These are phyloP conservation scores for Leersia perrieri DNA, from an alignment of 176 grass and related monocot species.

Conservation along the genomic window DNA sequence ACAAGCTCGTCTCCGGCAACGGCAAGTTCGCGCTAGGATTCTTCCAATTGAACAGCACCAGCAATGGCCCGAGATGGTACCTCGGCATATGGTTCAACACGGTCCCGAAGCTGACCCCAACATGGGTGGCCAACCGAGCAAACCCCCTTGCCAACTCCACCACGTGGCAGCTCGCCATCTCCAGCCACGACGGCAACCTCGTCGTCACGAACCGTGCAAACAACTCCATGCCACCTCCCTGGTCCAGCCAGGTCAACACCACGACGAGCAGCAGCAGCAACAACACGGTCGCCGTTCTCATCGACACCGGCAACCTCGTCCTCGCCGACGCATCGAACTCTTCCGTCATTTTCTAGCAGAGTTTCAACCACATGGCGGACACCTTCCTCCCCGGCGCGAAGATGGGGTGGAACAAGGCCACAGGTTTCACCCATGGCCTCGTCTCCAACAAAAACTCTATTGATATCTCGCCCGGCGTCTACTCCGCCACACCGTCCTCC, in stretches of 20 bases:
- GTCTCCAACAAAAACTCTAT: conserved; percentile 6
- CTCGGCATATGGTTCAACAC: conserved; percentile 29
- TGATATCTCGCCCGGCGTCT: background rate
- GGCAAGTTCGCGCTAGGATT: conserved; percentile 26
- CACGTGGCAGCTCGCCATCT: background rate
- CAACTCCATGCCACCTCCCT: background rate
- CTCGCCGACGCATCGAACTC: background rate
- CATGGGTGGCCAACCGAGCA: conserved; percentile 32
- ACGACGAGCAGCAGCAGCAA: no score
- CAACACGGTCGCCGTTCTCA: background rate
- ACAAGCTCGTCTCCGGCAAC: background rate
- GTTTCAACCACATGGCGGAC: conserved; percentile 36
- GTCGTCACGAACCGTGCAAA: background rate
- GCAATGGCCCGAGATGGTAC: background rate
- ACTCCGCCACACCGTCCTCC: background rate
- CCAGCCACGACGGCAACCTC: background rate
- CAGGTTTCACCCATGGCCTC: background rate
- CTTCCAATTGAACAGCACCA: background rate
- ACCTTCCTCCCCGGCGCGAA: conserved; percentile 31
- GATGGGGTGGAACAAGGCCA: conserved; percentile 17
- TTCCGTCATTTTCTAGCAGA: background rate
- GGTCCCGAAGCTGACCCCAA: background rate
- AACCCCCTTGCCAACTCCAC: background rate
- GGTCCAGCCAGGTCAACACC: background rate
- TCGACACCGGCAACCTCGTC: background rate